Conservation (phyloP, 129 eudicot species). For the Lonicera japonica region DNA sequence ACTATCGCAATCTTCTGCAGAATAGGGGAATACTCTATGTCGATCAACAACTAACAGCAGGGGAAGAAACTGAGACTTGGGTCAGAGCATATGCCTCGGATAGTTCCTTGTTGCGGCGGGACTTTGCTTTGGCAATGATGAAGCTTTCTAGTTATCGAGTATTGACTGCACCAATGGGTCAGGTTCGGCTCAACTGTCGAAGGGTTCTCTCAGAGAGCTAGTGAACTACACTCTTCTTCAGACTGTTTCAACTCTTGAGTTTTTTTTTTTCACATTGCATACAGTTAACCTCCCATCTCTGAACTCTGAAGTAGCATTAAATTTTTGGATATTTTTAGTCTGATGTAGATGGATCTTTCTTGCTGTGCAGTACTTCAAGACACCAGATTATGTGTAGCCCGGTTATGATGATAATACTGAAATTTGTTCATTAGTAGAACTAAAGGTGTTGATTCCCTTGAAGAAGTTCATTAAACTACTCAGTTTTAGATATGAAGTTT, state of each 20-base stretch:
- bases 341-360: not conserved
- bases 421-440: not conserved
- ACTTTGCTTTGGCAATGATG: slow-evolving; percentile 67
- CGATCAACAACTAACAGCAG: slow-evolving; percentile 77
- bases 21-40: slow-evolving; percentile 61
- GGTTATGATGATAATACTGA: not conserved
- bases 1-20: slow-evolving; percentile 64
- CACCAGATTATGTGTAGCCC: not conserved
- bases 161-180: slow-evolving; percentile 48
- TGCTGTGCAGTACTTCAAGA: not conserved
- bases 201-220: slow-evolving; percentile 25
- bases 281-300: not conserved
- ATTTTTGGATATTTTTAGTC: not conserved
- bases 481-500: not conserved
- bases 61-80: slow-evolving; percentile 55
- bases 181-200: slow-evolving; percentile 49
- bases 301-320: not conserved
- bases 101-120: slow-evolving; percentile 44
- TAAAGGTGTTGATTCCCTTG: not conserved
- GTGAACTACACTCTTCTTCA: slow-evolving; percentile 12
- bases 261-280: not conserved
- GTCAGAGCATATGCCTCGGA: slow-evolving; percentile 68
- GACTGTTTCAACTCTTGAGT: not conserved
- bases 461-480: not conserved
- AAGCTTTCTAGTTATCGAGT: slow-evolving; percentile 57